Percentiles rank a stretch among this genome's conserved stretches.
phyloP scores from a whole-genome alignment of 176 grass and related monocot genomes.

The Musa troglodytarum region DNA sequence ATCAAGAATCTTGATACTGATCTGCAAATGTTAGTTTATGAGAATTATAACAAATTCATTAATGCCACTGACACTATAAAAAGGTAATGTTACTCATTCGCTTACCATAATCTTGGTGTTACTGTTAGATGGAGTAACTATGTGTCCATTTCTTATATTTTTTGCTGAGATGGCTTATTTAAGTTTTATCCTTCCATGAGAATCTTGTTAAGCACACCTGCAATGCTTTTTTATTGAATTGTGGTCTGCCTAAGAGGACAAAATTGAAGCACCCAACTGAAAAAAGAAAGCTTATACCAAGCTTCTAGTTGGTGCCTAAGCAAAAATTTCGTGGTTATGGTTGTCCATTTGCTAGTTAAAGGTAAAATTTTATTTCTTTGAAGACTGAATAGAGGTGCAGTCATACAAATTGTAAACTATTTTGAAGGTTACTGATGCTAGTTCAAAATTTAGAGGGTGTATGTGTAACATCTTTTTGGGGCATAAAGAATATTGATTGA shows the following conservation, averaged over 20 bases:
- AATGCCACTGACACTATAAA: slow-evolving; percentile 96
- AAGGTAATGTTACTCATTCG: slow-evolving; percentile 36
- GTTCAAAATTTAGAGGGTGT: too few relatives aligned
- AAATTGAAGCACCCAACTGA: too few relatives aligned
- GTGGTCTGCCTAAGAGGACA: neutral
- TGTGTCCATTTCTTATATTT: neutral
- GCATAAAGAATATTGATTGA: too few relatives aligned
- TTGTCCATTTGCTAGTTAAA: too few relatives aligned
- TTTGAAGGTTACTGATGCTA: too few relatives aligned
- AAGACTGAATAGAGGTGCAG: too few relatives aligned
- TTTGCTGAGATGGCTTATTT: neutral
- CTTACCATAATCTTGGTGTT: neutral
- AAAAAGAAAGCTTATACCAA: too few relatives aligned
- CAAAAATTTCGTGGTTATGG: too few relatives aligned
- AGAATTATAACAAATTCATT: slow-evolving; percentile 99
- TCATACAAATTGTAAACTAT: too few relatives aligned
- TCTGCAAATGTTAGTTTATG: slow-evolving; percentile 97
- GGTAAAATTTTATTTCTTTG: too few relatives aligned
- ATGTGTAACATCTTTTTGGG: too few relatives aligned
- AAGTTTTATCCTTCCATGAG: neutral
- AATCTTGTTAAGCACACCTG: neutral
- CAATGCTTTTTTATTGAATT: neutral
- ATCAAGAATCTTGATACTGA: slow-evolving; percentile 99
- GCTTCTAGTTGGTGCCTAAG: too few relatives aligned
- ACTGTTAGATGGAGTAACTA: neutral